Conservation (phyloP, 495 filamentous ascomycete genomes). For the Parachaetomium inaequale region DNA sequence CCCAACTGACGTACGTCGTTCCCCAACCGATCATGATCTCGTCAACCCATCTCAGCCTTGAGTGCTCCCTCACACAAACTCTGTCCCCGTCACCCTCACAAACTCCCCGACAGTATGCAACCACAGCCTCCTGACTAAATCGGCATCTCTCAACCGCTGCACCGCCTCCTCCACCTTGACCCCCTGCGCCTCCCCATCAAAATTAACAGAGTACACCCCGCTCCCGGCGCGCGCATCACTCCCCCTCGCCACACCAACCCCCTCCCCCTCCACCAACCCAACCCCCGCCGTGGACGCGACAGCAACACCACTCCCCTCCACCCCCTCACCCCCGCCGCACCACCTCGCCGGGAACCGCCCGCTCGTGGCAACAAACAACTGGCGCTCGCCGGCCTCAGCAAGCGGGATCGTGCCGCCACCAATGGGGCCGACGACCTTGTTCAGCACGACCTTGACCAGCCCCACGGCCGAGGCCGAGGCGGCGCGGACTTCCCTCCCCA, state of each 20-base stretch:
- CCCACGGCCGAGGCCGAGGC: background rate
- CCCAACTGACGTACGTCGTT: background rate
- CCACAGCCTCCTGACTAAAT: slow-evolving; percentile 47
- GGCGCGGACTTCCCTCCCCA: slow-evolving; percentile 9
- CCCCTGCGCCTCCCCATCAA: slow-evolving; percentile 39
- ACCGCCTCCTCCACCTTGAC: slow-evolving; percentile 38
- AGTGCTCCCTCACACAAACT: slow-evolving; percentile 12
- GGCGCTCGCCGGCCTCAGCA: slow-evolving; percentile 52
- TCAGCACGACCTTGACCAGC: slow-evolving; percentile 6
- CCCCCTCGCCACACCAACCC: slow-evolving; percentile 36
- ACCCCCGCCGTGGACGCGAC: slow-evolving; percentile 27
- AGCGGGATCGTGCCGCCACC: slow-evolving; percentile 17
- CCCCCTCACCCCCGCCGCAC: background rate
- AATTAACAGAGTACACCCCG: slow-evolving; percentile 52
- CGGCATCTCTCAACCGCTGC: slow-evolving; percentile 36
- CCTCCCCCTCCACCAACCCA: slow-evolving; percentile 19
- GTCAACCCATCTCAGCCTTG: background rate
- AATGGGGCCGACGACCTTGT: slow-evolving; percentile 19
- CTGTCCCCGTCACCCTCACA: slow-evolving; percentile 32
- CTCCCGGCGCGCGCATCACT: slow-evolving; percentile 46
- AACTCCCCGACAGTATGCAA: slow-evolving; percentile 50
- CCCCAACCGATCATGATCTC: background rate
- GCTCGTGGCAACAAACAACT: slow-evolving; percentile 53
- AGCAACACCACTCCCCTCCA: background rate
- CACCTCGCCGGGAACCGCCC: slow-evolving; percentile 42